phyloP scores from a whole-genome alignment of 164 flowering plant genomes.

The Chloranthus sessilifolius region DNA sequence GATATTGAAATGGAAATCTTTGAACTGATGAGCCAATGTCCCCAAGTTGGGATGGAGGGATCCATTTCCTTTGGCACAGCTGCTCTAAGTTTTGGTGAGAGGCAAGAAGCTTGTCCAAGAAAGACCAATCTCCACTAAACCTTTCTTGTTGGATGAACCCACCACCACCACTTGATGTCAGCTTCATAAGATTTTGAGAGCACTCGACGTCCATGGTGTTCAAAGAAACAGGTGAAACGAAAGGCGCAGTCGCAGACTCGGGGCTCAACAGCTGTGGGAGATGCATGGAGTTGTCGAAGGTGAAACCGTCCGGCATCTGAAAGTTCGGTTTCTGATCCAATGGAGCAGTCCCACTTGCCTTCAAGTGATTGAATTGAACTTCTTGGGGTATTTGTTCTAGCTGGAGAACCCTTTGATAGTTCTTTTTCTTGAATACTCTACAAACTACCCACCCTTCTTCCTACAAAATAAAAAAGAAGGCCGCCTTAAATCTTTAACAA shows the following conservation, averaged over 20 bases:
- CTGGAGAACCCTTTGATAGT: slow-evolving; percentile 29
- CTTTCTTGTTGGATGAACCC: slow-evolving; percentile 24
- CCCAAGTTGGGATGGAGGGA: slow-evolving; percentile 17
- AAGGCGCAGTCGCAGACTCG: slow-evolving; percentile 32
- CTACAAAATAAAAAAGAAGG: slow-evolving; percentile 23
- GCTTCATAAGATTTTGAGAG: slow-evolving; percentile 37
- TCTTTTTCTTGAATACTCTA: slow-evolving; percentile 79
- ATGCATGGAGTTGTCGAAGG: slow-evolving; percentile 50
- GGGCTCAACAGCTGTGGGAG: slow-evolving; percentile 57
- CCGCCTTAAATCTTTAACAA: no score
- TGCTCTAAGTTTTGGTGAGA: slow-evolving; percentile 38
- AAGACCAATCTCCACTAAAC: slow-evolving; percentile 55
- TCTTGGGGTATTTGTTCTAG: slow-evolving; percentile 17
- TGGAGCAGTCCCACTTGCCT: slow-evolving; percentile 18
- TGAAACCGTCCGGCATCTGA: slow-evolving; percentile 18
- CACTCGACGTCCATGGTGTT: slow-evolving; percentile 39
- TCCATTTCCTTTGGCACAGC: slow-evolving; percentile 17
- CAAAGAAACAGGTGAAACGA: slow-evolving; percentile 19
- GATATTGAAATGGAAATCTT: slow-evolving; percentile 42
- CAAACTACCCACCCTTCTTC: slow-evolving; percentile 95
- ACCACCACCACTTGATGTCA: slow-evolving; percentile 15
- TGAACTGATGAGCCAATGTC: slow-evolving; percentile 23
- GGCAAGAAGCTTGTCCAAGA: slow-evolving; percentile 75
- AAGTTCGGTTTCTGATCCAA: slow-evolving; percentile 24
- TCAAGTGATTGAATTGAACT: slow-evolving; percentile 15